Base-by-base conservation (phyloP, 2,329 filamentous ascomycete species). In the Neopestalotiopsis sp. region DNA sequence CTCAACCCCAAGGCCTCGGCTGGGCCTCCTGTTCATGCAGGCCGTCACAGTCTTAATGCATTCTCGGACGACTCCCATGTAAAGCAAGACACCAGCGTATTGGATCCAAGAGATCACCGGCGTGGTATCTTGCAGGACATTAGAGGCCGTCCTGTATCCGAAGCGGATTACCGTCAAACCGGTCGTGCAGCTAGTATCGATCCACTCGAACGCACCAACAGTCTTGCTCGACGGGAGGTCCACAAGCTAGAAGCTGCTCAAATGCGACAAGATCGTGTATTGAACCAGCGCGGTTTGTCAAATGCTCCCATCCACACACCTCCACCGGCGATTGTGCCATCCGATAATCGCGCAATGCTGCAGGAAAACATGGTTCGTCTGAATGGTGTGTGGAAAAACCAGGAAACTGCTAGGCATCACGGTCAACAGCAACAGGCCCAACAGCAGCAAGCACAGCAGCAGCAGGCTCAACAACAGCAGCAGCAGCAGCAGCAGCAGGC, bases 381-480 rank as follows among this genome's bases (percentile, higher is more conserved):
- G 28, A 87, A 89, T 71, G 83, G 84, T 70, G 83, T 89, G 0
- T 90, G 88, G 88, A 83, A 81, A 0, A 80, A 83, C 1, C 87
- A 89, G 71, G 87, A 89, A 74, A 81, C 81, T 2, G 78, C 84
- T 10, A 80, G 85, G n/a, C 61, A 67, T 49, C 66, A 68, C n/a
- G 66, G 59, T 12, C 66, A 67, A 20, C 28, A 53, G n/a, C 58
- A 68, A 59, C 66, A 67, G 20, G 38, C 32, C 38, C 65, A 61
- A 20, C 65, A 61, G 34, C 65, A 61, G 34, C 57, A 28, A 5
- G 56, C 40, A 1, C 57, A 61, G 4, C 32, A 61, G 49, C 66
- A 42, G 7, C 66, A 64, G 38, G 58, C 75, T 4, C 65, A 64
- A 24, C 69, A 61, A 49, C 45, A 61, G 57, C 68, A 62, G 42